Evolutionary conservation across 768 basidiomycete genomes (phyloP).

Genomic region (Pholiota molesta): DNA sequence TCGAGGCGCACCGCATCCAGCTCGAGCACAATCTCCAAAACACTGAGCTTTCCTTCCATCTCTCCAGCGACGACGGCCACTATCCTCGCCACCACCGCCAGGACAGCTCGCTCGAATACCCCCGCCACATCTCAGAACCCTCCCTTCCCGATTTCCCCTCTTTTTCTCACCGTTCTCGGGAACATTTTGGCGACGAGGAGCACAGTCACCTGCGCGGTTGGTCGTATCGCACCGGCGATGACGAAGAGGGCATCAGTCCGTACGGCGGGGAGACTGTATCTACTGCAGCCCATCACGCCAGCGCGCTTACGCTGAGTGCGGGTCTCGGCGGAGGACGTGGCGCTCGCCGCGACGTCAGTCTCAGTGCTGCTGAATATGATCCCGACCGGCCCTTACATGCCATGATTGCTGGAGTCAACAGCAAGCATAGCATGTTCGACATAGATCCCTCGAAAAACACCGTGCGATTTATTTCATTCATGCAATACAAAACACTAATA

Average conservation of each 20-base stretch:
- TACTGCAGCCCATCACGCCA: conserved; percentile 89
- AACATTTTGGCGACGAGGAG: conserved; percentile 59
- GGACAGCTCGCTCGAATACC: conserved; percentile 66
- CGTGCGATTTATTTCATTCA: conserved; percentile 35
- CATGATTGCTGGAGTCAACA: conserved; percentile 66
- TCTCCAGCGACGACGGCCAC: conserved; percentile 47
- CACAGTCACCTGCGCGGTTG: conserved; percentile 53
- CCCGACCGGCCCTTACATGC: conserved; percentile 78
- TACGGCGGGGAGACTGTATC: conserved; percentile 75
- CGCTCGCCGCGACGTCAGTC: conserved; percentile 52
- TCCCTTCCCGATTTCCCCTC: conserved; percentile 62
- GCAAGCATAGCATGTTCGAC: conserved; percentile 60
- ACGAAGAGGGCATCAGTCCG: conserved; percentile 70
- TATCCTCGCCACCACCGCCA: conserved; percentile 34
- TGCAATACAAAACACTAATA: conserved; percentile 23
- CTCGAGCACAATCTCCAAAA: conserved; percentile 80
- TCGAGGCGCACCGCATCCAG: conserved; percentile 74
- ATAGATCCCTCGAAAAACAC: conserved; percentile 50
- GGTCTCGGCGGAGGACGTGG: conserved; percentile 68
- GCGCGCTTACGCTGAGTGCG: conserved; percentile 82
- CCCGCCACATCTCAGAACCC: conserved; percentile 68
- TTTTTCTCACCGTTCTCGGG: conserved; percentile 58
- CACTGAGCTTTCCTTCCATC: conserved; percentile 71
- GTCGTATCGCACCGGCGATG: conserved; percentile 58
- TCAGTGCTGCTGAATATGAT: conserved; percentile 84